Evolutionary conservation across 768 basidiomycete species (phyloP).

Genomic region (Termitomyces titanicus): DNA sequence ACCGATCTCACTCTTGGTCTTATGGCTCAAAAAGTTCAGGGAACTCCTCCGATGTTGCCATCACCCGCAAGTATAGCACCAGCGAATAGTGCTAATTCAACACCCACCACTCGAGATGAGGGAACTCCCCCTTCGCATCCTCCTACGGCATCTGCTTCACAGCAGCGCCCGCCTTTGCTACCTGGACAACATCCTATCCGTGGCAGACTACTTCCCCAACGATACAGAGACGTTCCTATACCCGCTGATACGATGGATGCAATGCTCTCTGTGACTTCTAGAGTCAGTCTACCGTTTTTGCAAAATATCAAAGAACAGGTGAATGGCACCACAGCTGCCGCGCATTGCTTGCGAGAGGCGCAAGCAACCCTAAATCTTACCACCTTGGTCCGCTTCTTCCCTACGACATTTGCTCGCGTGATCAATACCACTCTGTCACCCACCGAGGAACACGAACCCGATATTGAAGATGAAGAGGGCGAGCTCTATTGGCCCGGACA

Average conservation of each 20-base stretch:
- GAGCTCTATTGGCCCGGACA: conserved; percentile 86
- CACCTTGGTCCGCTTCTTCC: conserved; percentile 67
- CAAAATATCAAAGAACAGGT: conserved; percentile 41
- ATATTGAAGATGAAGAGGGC: conserved; percentile 82
- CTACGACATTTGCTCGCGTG: conserved; percentile 72
- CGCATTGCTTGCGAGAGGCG: conserved; percentile 45
- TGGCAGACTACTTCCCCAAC: conserved; percentile 33
- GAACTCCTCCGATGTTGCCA: conserved; percentile 73
- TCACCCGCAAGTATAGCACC: conserved; percentile 70
- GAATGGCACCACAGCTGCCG: conserved; percentile 33
- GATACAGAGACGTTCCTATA: conserved; percentile 33
- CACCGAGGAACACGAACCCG: conserved; percentile 74
- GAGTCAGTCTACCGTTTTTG: conserved; percentile 39
- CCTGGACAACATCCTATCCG: conserved; percentile 32
- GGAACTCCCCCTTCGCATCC: conserved; percentile 46
- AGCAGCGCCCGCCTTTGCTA: conserved; percentile 27
- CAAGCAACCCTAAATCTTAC: conserved; percentile 61
- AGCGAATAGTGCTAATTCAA: conserved; percentile 72
- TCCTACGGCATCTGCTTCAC: conserved; percentile 25
- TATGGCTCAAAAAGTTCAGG: conserved; percentile 33
- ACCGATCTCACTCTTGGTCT: conserved; percentile 22
- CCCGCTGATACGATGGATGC: conserved; percentile 40
- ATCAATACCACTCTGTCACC: conserved; percentile 57
- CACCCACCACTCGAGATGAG: conserved; percentile 60
- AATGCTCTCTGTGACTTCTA: conserved; percentile 39